Evolutionary conservation across 192 early-diverging fungal species (phyloP).

Genomic region (Coemansia sp.): DNA sequence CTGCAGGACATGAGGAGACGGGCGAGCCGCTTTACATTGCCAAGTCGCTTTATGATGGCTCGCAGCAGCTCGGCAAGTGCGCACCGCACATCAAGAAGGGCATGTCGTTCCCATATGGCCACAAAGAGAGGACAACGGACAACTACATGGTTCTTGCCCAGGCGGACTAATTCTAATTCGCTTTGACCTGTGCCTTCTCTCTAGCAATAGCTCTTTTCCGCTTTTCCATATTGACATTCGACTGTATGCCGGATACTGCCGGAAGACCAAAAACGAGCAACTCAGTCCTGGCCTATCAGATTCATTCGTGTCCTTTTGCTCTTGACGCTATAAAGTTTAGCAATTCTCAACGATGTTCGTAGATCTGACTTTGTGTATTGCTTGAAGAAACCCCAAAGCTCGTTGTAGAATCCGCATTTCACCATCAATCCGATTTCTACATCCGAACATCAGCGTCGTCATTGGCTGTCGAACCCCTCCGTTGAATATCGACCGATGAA

Average conservation of each 20-base stretch:
- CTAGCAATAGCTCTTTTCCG: background rate
- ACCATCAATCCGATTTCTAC: background rate
- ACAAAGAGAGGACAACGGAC: constrained; percentile 46
- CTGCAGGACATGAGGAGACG: constrained; percentile 47
- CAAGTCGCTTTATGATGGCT: constrained; percentile 50
- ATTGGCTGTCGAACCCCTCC: background rate
- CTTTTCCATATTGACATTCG: background rate
- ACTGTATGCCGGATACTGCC: background rate
- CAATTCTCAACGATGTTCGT: background rate
- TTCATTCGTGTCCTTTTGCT: background rate
- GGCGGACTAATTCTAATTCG: constrained; percentile 9
- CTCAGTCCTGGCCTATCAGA: background rate
- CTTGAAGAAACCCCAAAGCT: background rate
- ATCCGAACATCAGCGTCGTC: background rate
- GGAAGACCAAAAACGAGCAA: no score
- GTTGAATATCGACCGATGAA: no score
- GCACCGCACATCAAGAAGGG: constrained; percentile 53
- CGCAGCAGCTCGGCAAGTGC: constrained; percentile 57
- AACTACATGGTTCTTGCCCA: constrained; percentile 54
- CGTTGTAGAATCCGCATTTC: background rate
- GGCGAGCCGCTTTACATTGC: constrained; percentile 54
- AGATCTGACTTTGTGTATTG: background rate
- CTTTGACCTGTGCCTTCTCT: background rate
- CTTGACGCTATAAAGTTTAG: background rate
- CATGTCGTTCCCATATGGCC: constrained; percentile 52